Evolutionary conservation across 495 filamentous ascomycete species (phyloP), one percentile per base, ranked within the genome.

Genomic region (Penicillium salamii): DNA sequence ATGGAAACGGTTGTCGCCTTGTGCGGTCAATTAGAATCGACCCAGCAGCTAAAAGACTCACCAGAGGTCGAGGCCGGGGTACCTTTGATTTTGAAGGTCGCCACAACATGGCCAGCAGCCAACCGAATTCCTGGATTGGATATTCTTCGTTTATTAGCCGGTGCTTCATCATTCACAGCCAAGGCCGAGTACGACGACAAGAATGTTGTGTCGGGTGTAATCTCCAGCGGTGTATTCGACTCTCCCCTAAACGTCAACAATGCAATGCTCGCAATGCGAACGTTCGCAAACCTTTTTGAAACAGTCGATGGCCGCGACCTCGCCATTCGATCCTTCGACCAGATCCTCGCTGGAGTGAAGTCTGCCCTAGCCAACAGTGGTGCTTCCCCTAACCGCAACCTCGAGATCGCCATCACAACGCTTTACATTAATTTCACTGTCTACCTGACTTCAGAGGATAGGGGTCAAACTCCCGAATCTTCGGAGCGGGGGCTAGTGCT

Each of bases 251-350:
- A 74, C 12, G 71, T 81, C 11, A 96, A 97, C 62, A 88, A 88
- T 58, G 79, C 84, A 24, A 96, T 97, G 88, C 83, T 97, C 67
- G 80, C 87, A 0, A 71, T 88, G 34, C 90, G 95, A 9, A 78
- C 84, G 12, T 78, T 96, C 39, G 84, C 81, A n/a, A 99, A 99
- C 49, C 71, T 97, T 6, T 97, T 97, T 67, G 80, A 82, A 46
- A 90, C 87, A 0, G 63, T 77, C 3, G 71, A 83, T 46, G 93
- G 93, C 26, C 81, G 88, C 9, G 64, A 74, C 14, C 69, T 91
- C 1, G 80, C 79, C 1, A 69, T 79, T 3, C 64, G 66, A 13
- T 68, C 77, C 26, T 88, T 88, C 42, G 81, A 86, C 49, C 67
- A 71, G 35, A 74, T 84, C 24, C 58, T 82, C 9, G 66, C 72